Conservation (phyloP, 768 basidiomycete genomes). For the Lenzites betulinus region DNA sequence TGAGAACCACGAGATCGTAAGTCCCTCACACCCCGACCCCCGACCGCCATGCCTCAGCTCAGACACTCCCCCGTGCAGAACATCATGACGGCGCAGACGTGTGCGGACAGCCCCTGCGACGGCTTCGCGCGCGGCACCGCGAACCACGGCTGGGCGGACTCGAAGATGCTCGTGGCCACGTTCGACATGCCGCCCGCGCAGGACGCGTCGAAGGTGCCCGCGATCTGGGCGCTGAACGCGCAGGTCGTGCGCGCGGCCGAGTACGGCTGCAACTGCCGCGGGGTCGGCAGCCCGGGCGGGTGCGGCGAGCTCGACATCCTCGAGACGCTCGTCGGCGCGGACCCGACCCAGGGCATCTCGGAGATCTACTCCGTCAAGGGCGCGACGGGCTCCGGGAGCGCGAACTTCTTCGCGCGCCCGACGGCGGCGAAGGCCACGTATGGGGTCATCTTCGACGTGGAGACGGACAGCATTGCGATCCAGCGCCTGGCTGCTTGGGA, state of each 20-base stretch:
- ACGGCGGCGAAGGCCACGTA: slow-evolving; percentile 20
- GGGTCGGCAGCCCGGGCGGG: slow-evolving; percentile 23
- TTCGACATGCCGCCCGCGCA: slow-evolving; percentile 30
- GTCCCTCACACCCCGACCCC: too few relatives aligned
- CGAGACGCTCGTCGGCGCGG: slow-evolving; percentile 27
- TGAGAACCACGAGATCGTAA: slow-evolving; percentile 15
- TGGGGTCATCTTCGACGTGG: slow-evolving; percentile 29
- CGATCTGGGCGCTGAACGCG: slow-evolving; percentile 33
- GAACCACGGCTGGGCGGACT: slow-evolving; percentile 32
- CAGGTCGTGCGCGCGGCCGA: slow-evolving; percentile 33
- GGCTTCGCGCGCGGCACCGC: slow-evolving; percentile 34
- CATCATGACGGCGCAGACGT: slow-evolving; percentile 31
- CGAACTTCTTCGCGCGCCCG: slow-evolving; percentile 29
- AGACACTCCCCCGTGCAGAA: slow-evolving; percentile 18
- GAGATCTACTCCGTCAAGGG: slow-evolving; percentile 36
- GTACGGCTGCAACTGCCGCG: slow-evolving; percentile 37
- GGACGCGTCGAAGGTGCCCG: slow-evolving; percentile 26
- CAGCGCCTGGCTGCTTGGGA: slow-evolving; percentile 28
- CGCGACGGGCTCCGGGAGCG: slow-evolving; percentile 30
- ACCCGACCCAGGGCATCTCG: slow-evolving; percentile 27
- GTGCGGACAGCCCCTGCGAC: slow-evolving; percentile 25
- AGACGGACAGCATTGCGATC: slow-evolving; percentile 31
- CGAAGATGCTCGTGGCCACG: slow-evolving; percentile 32
- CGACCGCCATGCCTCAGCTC: neutral
- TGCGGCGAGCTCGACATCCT: slow-evolving; percentile 35